Evolutionary conservation across 2,329 filamentous ascomycete genomes (phyloP).

Genomic region (Fusarium mangiferae): DNA sequence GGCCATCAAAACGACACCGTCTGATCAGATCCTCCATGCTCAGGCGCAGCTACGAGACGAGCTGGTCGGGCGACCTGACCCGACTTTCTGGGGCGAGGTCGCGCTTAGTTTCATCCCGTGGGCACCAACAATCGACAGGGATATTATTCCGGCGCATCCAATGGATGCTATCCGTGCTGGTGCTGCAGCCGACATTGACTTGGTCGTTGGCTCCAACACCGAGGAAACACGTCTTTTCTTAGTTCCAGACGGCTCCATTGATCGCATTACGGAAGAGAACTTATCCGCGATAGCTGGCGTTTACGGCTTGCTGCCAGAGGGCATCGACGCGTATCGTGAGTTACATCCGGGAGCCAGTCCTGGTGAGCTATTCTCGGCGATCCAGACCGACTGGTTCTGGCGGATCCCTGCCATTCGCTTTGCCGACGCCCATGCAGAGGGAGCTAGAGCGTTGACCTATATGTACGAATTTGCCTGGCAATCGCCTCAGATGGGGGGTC

Average conservation of each 20-base stretch:
- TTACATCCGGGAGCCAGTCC: background rate
- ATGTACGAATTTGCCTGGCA: background rate
- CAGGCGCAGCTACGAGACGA: background rate
- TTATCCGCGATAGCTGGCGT: background rate
- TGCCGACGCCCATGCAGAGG: background rate
- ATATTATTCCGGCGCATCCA: background rate
- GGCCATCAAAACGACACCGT: background rate
- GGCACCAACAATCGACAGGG: background rate
- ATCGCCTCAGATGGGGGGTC: background rate
- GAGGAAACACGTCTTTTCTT: background rate
- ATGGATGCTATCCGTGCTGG: background rate
- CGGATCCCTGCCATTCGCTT: background rate
- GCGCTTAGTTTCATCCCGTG: background rate
- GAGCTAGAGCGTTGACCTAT: background rate
- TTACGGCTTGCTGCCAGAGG: background rate
- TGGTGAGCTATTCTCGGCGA: background rate
- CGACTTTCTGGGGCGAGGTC: background rate
- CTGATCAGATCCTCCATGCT: background rate
- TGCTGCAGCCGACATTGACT: background rate
- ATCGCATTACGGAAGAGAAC: background rate
- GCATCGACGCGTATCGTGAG: background rate
- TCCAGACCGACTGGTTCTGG: background rate
- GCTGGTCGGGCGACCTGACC: background rate
- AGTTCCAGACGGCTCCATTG: background rate
- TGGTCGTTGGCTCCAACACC: background rate